Evolutionary conservation across 1,284 basidiomycete species (phyloP), one percentile per base, ranked within the genome.

Genomic region (Testicularia cyperi): DNA sequence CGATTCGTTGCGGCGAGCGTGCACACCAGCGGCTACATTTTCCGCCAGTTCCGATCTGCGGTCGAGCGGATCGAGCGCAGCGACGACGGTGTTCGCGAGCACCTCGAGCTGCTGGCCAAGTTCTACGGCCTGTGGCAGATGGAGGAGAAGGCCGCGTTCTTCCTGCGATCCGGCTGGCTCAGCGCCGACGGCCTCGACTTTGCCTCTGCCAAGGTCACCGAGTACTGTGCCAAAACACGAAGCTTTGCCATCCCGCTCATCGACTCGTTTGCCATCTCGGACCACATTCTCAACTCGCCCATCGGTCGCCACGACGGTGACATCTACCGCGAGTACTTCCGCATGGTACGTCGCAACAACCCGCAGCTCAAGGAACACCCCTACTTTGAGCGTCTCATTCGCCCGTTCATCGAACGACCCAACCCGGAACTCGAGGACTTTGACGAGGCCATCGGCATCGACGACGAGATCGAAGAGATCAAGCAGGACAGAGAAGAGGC

Each of bases 261-360:
- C 49, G 82, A 83, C 74, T 75, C 80, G 25, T 83, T 83, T 65
- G 79, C 79, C 12, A 78, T 81, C 24, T 78, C 78, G 32, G 82
- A 83, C 72, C 81, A 82, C 75, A 79, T 83, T 46, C 77, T 83
- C 77, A 83, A 83, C 77, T 81, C 80, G 35, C 82, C 82, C 20
- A 78, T 83, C 24, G 82, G 72, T 19, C 49, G 67, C 26, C 62
- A 65, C 48, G 67, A 72, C 45, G 74, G 74, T 26, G 66, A 74
- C 56, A 65, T 76, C 34, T 76, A 76, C 61, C 48, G 52, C 33
- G 65, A 63, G 44, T 74, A 72, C 66, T 72, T 73, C 46, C 41
- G 58, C 35, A 62, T 61, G 51, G 64, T 76, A 8, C 60, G 63
- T 15, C 52, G 68, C 18, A 70, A 74, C 55, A 76, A 76, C 60